Evolutionary conservation across 352 stramenopile species (phyloP).

Genomic region (Plasmopara viticola): DNA sequence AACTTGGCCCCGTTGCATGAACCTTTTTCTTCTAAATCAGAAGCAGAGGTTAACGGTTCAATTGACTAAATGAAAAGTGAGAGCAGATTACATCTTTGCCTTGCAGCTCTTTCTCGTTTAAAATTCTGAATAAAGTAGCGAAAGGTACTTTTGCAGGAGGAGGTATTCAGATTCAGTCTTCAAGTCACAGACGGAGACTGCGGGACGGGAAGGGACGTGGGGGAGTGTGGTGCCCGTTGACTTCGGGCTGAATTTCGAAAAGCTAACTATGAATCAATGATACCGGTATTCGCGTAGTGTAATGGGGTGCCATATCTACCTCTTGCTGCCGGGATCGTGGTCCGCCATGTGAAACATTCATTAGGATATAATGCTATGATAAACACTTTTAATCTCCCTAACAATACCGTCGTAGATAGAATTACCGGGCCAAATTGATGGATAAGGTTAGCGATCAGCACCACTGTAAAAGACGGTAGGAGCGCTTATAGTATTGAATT

Average conservation of each 20-base stretch:
- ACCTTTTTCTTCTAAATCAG: constrained; percentile 7
- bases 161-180: neutral
- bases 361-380: too few species aligned
- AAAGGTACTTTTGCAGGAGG: constrained; percentile 1
- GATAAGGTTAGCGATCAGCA: too few species aligned
- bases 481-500: neutral
- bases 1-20: constrained; percentile 37
- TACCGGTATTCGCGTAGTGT: too few species aligned
- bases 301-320: too few species aligned
- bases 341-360: too few species aligned
- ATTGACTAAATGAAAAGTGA: constrained; percentile 3
- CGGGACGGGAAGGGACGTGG: constrained; percentile 15
- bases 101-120: constrained; percentile 15
- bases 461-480: too few species aligned
- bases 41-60: constrained; percentile 1
- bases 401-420: too few species aligned
- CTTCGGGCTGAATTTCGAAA: neutral
- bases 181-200: constrained; percentile 1
- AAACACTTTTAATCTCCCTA: too few species aligned
- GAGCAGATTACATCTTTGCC: neutral
- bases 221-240: constrained; percentile 7
- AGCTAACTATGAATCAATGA: too few species aligned
- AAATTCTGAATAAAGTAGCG: constrained; percentile 15
- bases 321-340: too few species aligned
- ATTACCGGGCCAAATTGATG: too few species aligned